Evolutionary conservation across 2,329 filamentous ascomycete species (phyloP), one percentile per base, ranked within the genome.

Genomic region (Emydomyces testavorans): DNA sequence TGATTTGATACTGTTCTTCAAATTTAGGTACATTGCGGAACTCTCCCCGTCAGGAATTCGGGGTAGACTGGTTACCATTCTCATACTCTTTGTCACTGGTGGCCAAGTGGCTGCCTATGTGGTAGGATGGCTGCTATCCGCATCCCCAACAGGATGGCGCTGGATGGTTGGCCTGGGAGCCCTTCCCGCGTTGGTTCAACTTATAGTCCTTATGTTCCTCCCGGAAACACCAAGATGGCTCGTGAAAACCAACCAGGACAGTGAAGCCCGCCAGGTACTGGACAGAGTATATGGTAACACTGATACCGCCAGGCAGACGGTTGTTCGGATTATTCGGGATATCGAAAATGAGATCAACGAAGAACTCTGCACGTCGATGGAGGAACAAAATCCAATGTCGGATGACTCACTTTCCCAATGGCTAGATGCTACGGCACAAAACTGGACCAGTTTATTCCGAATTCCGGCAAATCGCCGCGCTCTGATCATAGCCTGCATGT

Each of bases 101-200:
- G 90, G 90, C 0, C 89, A 95, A 66, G 85, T 94, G 1, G 77
- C 93, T 16, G 89, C 90, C 1, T 95, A 95, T 64, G 62, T 93
- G 1, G 68, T 88, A 5, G 90, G 90, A 1, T 94, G 85, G 83
- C 64, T 73, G 0, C 82, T 94, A 46, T 72, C 70, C 39, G 75
- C 79, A 4, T 73, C 76, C 6, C 51, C 56, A 6, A 76, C 74
- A 10, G 86, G 83, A 1, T 96, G 90, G 89, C 74, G 87, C 42
- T 93, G 85, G 81, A 89, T 94, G 77, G 88, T 95, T 0, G 89
- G 89, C 0, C 65, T 95, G 0, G 90, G 89, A 0, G 84, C 84
- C 6, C 52, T 83, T 21, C 90, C 90, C 0, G 89, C 88, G 0
- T 63, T 77, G 0, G 48, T 88, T 2, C 90, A 95, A 62, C 76